These are phyloP conservation scores for Morella rubra DNA, from an alignment of 306 rosid species.

Conservation along the genomic window DNA sequence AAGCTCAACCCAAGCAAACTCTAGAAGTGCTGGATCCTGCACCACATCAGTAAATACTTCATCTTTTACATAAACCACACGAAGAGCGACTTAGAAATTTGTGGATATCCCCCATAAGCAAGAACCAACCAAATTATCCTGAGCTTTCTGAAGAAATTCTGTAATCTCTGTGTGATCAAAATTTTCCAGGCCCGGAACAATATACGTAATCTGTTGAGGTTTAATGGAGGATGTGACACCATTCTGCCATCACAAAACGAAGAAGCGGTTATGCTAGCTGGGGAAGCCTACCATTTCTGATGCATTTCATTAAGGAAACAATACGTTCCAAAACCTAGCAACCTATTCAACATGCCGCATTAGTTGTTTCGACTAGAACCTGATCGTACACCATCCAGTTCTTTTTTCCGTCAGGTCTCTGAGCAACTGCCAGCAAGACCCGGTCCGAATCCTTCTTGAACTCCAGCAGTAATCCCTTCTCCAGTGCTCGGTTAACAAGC, in stretches of 20 bases:
- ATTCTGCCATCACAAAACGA: conserved; percentile 55
- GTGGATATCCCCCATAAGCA: conserved; percentile 20
- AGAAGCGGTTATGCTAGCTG: conserved; percentile 31
- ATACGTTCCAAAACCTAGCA: conserved; percentile 74
- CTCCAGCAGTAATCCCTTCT: conserved; percentile 80
- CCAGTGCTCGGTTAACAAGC: conserved; percentile 54
- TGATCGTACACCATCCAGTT: conserved; percentile 99
- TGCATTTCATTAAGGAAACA: conserved; percentile 32
- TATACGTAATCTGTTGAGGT: conserved; percentile 90
- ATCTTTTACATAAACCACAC: conserved; percentile 8
- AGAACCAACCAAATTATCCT: conserved; percentile 71
- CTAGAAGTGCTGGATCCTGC: conserved; percentile 84
- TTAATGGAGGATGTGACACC: conserved; percentile 79
- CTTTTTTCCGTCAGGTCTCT: conserved; percentile 95
- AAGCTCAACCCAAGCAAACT: conserved; percentile 96
- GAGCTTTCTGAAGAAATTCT: conserved; percentile 62
- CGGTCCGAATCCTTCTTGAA: conserved; percentile 91
- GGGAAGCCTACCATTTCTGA: conserved; percentile 13
- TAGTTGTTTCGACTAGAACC: conserved; percentile 89
- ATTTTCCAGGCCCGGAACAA: conserved; percentile 81
- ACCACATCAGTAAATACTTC: conserved; percentile 30
- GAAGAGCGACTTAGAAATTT: conserved; percentile 4
- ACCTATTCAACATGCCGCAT: conserved; percentile 82
- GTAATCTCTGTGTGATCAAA: conserved; percentile 69
- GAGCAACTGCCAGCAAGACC: conserved; percentile 78